Conservation (phyloP, 345 rosid species). For the Populus davidiana region DNA sequence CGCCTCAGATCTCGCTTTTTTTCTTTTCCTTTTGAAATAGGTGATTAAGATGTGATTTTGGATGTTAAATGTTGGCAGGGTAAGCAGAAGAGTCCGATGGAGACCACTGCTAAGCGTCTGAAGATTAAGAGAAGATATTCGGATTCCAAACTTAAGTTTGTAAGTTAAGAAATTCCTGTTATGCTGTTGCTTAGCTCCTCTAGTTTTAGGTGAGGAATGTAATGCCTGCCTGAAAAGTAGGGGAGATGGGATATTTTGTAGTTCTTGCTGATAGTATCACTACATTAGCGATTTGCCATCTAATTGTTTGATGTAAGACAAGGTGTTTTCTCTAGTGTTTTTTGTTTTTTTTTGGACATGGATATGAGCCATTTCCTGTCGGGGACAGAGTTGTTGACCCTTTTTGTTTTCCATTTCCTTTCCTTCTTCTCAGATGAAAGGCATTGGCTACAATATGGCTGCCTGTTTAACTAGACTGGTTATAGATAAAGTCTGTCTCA, state of each 20-base stretch:
- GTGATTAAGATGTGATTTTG: background rate
- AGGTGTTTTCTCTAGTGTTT: background rate
- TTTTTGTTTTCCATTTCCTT: background rate
- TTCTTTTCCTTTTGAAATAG: background rate
- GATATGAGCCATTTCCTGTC: background rate
- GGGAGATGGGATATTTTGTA: background rate
- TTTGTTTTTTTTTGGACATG: background rate
- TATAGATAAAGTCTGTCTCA: background rate
- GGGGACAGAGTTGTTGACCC: too few relatives aligned
- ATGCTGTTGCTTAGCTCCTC: background rate
- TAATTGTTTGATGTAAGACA: background rate
- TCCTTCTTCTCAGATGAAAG: background rate
- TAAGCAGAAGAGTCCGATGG: conserved; percentile 9
- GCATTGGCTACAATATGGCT: background rate
- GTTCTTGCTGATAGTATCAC: too few relatives aligned
- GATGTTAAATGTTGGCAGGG: conserved; percentile 1
- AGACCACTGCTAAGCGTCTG: conserved; percentile 14
- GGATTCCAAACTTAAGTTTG: conserved; percentile 26
- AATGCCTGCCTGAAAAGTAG: conserved; percentile 1
- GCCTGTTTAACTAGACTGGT: background rate
- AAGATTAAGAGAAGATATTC: conserved; percentile 21
- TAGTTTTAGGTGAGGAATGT: background rate
- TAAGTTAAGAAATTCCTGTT: conserved; percentile 1
- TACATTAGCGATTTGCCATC: background rate
- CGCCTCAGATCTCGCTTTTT: conserved; percentile 13